A percentile compares a stretch with the other conserved stretches of the same genome.
These are phyloP conservation scores for Rhizophagus sp. DNA, from an alignment of 192 early-diverging fungal species.

Conservation along the genomic window DNA sequence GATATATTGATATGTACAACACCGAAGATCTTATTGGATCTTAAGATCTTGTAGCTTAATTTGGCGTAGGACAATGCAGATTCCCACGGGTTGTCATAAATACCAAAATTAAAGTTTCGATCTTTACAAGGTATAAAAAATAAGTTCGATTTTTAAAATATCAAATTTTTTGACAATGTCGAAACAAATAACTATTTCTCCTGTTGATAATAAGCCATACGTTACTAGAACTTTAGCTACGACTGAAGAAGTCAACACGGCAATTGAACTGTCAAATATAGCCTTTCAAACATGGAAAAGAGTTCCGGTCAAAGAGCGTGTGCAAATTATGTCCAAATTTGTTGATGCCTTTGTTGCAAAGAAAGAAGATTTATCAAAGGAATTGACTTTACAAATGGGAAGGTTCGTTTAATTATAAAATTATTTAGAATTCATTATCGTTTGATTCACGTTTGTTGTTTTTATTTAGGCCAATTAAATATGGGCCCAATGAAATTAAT, in stretches of 20 bases:
- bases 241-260: constrained; percentile 38
- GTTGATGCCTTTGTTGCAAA: constrained; percentile 56
- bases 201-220: constrained; percentile 38
- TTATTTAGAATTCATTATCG: neutral
- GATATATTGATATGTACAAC: too few species aligned
- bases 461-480: constrained; percentile 53
- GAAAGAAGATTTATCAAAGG: constrained; percentile 55
- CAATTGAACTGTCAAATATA: constrained; percentile 42
- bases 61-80: too few species aligned
- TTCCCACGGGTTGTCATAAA: too few species aligned
- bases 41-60: too few species aligned
- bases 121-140: too few species aligned
- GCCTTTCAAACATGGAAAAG: constrained; percentile 59
- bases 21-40: too few species aligned
- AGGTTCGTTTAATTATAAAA: constrained; percentile 16
- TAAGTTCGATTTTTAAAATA: too few species aligned
- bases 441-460: neutral
- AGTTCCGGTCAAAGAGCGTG: constrained; percentile 53
- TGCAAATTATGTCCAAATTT: constrained; percentile 51
- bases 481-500: constrained; percentile 68
- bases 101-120: too few species aligned
- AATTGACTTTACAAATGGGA: constrained; percentile 69
- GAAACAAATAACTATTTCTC: constrained; percentile 27
- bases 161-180: neutral
- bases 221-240: constrained; percentile 37